Conservation (phyloP, 345 rosid genomes). For the Turnera subulata region DNA sequence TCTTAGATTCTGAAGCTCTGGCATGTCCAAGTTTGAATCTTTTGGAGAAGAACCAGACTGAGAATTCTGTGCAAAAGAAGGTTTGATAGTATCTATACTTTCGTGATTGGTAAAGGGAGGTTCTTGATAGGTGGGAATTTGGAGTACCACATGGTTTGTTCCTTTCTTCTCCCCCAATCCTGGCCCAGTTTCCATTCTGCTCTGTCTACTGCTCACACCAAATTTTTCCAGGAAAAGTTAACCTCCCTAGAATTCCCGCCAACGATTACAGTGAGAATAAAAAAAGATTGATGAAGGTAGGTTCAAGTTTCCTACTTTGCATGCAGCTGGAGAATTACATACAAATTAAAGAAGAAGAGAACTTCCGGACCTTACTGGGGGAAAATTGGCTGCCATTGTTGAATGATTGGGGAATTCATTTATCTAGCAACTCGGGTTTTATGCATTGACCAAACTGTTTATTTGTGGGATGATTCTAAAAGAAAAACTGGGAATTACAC, state of each 20-base stretch:
- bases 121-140: conserved; percentile 26
- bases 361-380: background rate
- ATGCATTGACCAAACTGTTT: too few relatives aligned
- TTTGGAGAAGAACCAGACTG: conserved; percentile 14
- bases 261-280: background rate
- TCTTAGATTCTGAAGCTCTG: conserved; percentile 12
- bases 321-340: background rate
- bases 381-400: background rate
- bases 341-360: background rate
- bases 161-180: conserved; percentile 27
- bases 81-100: background rate
- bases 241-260: background rate
- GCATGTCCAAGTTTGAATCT: conserved; percentile 14
- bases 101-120: conserved; percentile 1
- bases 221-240: background rate
- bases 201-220: background rate
- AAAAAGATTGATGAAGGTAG: background rate
- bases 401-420: too few relatives aligned
- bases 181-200: conserved; percentile 24
- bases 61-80: conserved; percentile 1
- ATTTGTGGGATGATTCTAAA: too few relatives aligned
- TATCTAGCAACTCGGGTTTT: too few relatives aligned
- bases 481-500: too few relatives aligned
- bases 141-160: conserved; percentile 32
- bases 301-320: background rate